Base-by-base conservation (phyloP, 78 protist species). In the Dictyostelium brefeldianum region DNA sequence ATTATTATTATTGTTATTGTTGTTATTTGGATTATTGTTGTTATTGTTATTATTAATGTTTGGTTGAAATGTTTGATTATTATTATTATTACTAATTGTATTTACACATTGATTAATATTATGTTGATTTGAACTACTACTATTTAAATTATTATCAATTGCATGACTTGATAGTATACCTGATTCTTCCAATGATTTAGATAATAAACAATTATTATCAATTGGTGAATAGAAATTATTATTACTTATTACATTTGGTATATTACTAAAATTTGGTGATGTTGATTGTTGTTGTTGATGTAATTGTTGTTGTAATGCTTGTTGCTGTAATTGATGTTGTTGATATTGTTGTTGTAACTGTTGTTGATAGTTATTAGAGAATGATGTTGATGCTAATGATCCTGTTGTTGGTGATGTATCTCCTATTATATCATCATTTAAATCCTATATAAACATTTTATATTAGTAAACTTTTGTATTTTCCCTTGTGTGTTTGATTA, bases 341-440 rank as follows among this genome's bases (percentile, higher is more conserved):
- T n/a, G 80, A 14, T 62, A 36, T 22, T 59, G 69, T 8, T 22
- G 25, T 59, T 59, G 25, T 8, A 25, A 22, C 27, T 9, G 25
- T 36, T 36, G 43, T 36, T 36, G 43, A 36, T 36, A 36, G 2
- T 36, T 36, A 36, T 36, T 36, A 36, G 43, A 36, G 2, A 36
- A 36, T 18, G 27, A 20, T 20, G 65, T n/a, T 20, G 7, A 20
- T 56, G 65, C 5, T 56, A 20, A 25, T 8, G 18, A 27, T 11
- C 71, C 71, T 27, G 71, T 62, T 25, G 25, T 27, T 1, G 71
- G 71, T 25, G 71, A 62, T 25, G 71, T 62, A 27, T 62, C 71
- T 25, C 71, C 71, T 62, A 62, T 62, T n/a, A 62, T 25, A 62
- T 25, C 43, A 7, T 62, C 71, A 27, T 62, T 62, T 25, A 62